Evolutionary conservation across 352 stramenopile genomes (phyloP).

Genomic region (Lagenidium sp.): DNA sequence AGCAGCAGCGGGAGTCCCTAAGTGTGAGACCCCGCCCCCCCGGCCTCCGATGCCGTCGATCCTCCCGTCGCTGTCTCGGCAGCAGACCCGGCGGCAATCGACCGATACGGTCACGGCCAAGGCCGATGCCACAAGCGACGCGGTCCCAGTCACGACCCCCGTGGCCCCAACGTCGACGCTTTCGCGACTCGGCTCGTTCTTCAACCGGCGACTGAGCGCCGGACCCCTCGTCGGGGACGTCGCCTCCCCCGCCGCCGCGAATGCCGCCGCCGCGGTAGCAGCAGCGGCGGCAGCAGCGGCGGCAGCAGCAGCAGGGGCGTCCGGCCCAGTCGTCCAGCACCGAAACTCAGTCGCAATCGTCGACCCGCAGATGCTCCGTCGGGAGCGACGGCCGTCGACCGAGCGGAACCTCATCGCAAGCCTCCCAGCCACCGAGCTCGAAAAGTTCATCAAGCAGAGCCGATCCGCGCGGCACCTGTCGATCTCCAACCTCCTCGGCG

Average conservation of each 20-base stretch:
- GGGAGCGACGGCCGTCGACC: too few species aligned
- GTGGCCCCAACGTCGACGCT: too few species aligned
- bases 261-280: neutral
- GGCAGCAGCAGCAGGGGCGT: neutral
- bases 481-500: too few species aligned
- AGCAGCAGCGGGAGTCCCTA: neutral
- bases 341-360: too few species aligned
- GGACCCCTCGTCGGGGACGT: neutral
- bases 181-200: neutral
- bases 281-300: neutral
- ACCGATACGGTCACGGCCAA: neutral
- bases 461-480: neutral
- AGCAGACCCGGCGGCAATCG: neutral
- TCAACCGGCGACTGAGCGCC: neutral
- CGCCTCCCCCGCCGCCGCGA: neutral
- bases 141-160: too few species aligned
- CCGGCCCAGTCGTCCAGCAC: too few species aligned
- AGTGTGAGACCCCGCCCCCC: too few species aligned
- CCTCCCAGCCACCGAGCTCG: too few species aligned
- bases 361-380: too few species aligned
- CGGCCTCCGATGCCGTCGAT: neutral
- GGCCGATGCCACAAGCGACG: neutral
- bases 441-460: neutral
- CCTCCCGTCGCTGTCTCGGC: neutral
- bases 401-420: too few species aligned